Percentiles rank a stretch among this genome's conserved stretches.
Conservation (phyloP, 768 basidiomycete genomes). For the Tricholoma flavovirens region DNA sequence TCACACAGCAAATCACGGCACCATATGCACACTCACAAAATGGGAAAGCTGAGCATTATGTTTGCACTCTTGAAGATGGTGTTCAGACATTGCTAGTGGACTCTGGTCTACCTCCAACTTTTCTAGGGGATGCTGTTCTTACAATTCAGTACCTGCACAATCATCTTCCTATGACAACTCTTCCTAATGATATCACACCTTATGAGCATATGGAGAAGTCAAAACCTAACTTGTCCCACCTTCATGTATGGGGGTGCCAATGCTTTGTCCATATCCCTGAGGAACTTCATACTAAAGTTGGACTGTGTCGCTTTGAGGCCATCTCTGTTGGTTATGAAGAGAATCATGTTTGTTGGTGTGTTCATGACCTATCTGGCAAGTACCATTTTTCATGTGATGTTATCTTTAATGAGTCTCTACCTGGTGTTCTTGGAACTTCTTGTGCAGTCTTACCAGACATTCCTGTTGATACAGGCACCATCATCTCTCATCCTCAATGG, state of each 20-base stretch:
- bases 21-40: no score
- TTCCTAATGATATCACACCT: not conserved
- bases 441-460: not conserved
- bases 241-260: no score
- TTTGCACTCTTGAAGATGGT: no score
- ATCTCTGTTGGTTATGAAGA: not conserved
- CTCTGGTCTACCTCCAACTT: not conserved
- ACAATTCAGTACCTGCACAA: not conserved
- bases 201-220: no score
- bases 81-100: not conserved
- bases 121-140: not conserved
- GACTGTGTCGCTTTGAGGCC: not conserved
- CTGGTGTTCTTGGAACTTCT: conserved; percentile 7
- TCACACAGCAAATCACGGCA: no score
- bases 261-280: no score
- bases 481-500: not conserved
- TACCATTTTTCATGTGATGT: conserved; percentile 21
- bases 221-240: no score
- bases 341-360: conserved; percentile 17
- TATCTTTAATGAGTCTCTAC: conserved; percentile 13
- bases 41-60: no score
- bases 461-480: not conserved
- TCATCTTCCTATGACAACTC: not conserved
- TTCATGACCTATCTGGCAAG: conserved; percentile 12
- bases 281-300: not conserved